These are phyloP conservation scores for Paspalum notatum DNA, from an alignment of 176 grass and related monocot species.

Conservation along the genomic window DNA sequence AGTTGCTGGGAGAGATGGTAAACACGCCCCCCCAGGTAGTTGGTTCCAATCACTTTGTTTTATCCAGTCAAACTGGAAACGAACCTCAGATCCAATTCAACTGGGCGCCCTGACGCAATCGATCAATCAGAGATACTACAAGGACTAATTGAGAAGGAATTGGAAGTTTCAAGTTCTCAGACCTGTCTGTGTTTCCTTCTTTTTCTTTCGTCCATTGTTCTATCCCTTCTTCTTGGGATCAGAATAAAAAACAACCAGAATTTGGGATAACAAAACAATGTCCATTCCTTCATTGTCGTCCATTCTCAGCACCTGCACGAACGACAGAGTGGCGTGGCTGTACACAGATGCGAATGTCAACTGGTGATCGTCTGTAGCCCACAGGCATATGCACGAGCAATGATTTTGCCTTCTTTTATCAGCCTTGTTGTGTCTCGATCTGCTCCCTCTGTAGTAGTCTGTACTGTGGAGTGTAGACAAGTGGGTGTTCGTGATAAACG, in stretches of 20 bases:
- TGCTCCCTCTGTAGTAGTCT: neutral
- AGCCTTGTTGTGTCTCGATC: neutral
- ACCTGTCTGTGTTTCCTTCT: neutral
- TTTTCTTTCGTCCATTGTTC: neutral
- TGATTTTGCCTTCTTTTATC: neutral
- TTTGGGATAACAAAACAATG: too few species aligned
- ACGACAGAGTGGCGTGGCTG: neutral
- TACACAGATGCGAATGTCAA: neutral
- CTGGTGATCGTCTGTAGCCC: neutral
- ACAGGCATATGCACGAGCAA: neutral
- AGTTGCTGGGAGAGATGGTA: neutral
- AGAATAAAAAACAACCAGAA: neutral
- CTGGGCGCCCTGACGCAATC: neutral
- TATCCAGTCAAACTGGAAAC: neutral
- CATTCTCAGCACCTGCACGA: neutral
- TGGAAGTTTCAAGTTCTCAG: neutral
- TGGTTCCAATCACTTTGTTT: neutral
- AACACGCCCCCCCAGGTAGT: neutral
- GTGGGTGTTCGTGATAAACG: slow-evolving; percentile 1
- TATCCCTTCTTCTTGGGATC: neutral
- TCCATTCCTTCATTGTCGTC: too few species aligned
- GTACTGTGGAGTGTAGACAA: neutral
- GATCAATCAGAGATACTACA: neutral
- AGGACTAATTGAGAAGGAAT: neutral
- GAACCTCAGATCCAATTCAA: slow-evolving; percentile 1